Evolutionary conservation across 345 rosid genomes (phyloP), one percentile per base, ranked within the genome.

Genomic region (Salix arbutifolia): DNA sequence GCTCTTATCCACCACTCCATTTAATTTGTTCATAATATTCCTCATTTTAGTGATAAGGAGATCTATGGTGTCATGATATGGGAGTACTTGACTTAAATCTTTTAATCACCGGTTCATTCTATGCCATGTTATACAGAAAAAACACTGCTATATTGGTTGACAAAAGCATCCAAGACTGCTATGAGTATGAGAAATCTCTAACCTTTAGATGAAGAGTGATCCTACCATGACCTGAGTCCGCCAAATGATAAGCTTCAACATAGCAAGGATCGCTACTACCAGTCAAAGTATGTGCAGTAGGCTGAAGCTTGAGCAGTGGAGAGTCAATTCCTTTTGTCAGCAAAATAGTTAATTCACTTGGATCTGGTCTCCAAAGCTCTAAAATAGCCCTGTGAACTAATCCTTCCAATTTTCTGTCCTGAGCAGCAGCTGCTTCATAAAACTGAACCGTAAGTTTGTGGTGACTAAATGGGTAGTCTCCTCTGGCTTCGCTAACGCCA

Each of bases 261-360:
- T 89, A 91, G 93, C 98, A 96, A 35, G 99, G 99, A 87, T 93
- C 99, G 80, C 98, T 93, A 76, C 99, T 90, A 44, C 99, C 99
- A 78, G 89, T 84, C 90, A 96, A 90, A 76, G 94, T 87, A 79
- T 72, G 83, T 62, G 97, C 91, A 77, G 88, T 86, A 14, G 97
- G 99, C 78, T 91, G 85, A 86, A 89, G 86, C 88, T 91, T 96
- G 65, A 92, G 85, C 67, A 88, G 87, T 77, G 91, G 78, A 37
- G 92, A 89, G 70, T 93, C 92, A 19, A 92, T 80, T 74, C 94
- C 96, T 82, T 92, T 91, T 28, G 94, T 86, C 81, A 96, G 88
- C 83, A 93, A 84, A 75, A 89, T 87, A 74, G 92, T 87, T 79
- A 96, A 71, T 73, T 96, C 99, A 79, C 90, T 92, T 60, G 99